Evolutionary conservation across 2,329 filamentous ascomycete genomes (phyloP), one percentile per base, ranked within the genome.

Genomic region (Pseudogymnoascus sp.): DNA sequence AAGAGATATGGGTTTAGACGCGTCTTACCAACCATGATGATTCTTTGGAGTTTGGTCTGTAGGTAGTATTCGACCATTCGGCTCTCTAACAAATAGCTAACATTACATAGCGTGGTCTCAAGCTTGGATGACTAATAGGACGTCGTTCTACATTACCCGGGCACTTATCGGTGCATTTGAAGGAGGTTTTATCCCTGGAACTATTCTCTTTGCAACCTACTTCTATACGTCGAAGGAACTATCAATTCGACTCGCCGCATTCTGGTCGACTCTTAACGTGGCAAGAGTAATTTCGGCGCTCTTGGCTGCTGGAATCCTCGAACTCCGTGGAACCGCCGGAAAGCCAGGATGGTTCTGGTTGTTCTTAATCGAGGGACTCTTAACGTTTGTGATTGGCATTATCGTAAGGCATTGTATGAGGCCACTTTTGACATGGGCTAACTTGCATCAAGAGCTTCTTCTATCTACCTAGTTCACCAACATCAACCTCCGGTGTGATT

Each of bases 221-320:
- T 91, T 87, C 72, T 91, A 89, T 75, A 90, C 81, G 3, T 82
- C 82, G 1, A 78, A 77, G 59, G 88, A 91, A 69, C 74, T 91
- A 0, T 85, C 87, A 0, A 78, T 82, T 33, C 81, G 88, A 0
- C 76, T 91, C 8, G 83, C 84, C 43, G 85, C 79, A 68, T 90
- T 90, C 72, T 91, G 87, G 88, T 77, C 76, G 1, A 78, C 77
- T 2, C 71, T 79, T 25, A 78, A 76, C 60, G 66, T 77, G 30
- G 65, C 66, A 15, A 57, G 73, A 61, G 73, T 79, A 38, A 75
- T 78, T 35, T 78, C 81, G 0, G 81, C 83, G 12, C 70, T 79
- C 0, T 63, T 79, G 5, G 77, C 77, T 4, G 75, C 75, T 1
- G 76, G 72, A 2, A 73, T 80, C 12, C 72, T 84, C 2, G 73